phyloP scores from a whole-genome alignment of 2,329 filamentous ascomycete species.

The Epichloe coenophiala region DNA sequence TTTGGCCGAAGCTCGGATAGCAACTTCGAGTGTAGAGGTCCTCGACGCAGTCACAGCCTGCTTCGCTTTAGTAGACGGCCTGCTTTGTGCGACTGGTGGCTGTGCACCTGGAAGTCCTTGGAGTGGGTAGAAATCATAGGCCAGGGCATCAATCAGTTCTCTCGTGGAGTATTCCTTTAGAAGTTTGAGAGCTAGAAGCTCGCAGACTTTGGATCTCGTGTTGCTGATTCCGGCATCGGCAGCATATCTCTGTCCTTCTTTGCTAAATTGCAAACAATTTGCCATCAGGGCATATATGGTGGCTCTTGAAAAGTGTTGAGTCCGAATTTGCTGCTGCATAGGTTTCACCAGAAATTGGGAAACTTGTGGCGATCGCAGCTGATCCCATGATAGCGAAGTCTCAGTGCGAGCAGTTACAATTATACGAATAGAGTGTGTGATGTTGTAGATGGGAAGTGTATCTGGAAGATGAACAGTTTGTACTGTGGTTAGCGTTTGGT shows the following conservation, averaged over 20 bases:
- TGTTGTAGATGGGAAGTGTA: constrained; percentile 73
- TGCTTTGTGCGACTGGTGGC: constrained; percentile 21
- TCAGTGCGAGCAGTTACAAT: constrained; percentile 77
- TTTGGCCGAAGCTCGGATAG: constrained; percentile 85
- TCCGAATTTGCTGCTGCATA: constrained; percentile 78
- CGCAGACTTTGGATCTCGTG: constrained; percentile 78
- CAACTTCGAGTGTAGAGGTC: constrained; percentile 83
- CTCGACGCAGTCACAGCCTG: constrained; percentile 49
- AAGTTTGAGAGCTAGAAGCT: constrained; percentile 78
- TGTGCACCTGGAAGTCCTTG: constrained; percentile 54
- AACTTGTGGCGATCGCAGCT: constrained; percentile 87
- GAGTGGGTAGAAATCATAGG: constrained; percentile 88
- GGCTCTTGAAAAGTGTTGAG: constrained; percentile 71
- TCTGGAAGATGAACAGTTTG: constrained; percentile 35
- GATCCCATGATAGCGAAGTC: constrained; percentile 87
- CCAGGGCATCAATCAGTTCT: constrained; percentile 85
- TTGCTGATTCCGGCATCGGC: constrained; percentile 73
- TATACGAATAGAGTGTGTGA: constrained; percentile 80
- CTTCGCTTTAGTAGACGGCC: constrained; percentile 25
- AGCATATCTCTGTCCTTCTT: constrained; percentile 70
- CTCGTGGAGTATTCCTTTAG: constrained; percentile 80
- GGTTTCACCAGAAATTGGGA: constrained; percentile 94
- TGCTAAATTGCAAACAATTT: constrained; percentile 85
- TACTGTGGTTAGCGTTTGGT: neutral
- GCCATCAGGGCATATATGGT: constrained; percentile 85